phyloP scores from a whole-genome alignment of 129 eudicot genomes.

The Ambrosia trifida region DNA sequence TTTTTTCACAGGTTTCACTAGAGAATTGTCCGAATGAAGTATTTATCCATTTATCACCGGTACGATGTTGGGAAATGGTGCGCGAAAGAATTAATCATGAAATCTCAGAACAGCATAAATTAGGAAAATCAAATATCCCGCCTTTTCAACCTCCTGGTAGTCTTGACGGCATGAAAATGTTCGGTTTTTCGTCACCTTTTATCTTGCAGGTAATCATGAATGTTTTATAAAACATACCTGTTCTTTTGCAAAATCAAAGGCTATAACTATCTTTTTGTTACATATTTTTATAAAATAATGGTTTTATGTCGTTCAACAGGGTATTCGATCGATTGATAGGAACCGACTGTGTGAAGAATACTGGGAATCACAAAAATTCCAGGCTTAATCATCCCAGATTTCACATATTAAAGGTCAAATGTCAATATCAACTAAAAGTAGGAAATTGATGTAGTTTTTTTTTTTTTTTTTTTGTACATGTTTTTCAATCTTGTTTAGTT shows the following conservation, averaged over 20 bases:
- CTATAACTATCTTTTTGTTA: not conserved
- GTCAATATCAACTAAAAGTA: not conserved
- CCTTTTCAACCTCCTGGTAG: conserved; percentile 83
- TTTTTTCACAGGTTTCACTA: conserved; percentile 53
- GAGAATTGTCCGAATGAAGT: conserved; percentile 70
- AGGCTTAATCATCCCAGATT: conserved; percentile 35
- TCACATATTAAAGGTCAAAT: conserved; percentile 16
- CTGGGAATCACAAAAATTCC: conserved; percentile 62
- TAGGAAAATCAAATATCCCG: conserved; percentile 65
- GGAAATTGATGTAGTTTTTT: not conserved
- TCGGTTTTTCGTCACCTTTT: conserved; percentile 82
- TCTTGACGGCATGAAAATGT: conserved; percentile 92
- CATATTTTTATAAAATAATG: not conserved
- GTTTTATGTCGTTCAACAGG: conserved; percentile 32
- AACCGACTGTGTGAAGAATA: conserved; percentile 52
- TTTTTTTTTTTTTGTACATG: not conserved
- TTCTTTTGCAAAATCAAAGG: not conserved
- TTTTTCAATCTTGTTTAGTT: conserved; percentile 13
- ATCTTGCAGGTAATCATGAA: conserved; percentile 63
- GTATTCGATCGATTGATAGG: conserved; percentile 53
- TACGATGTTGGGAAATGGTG: conserved; percentile 92
- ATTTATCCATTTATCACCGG: conserved; percentile 63
- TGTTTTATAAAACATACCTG: not conserved
- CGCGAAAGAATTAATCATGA: conserved; percentile 81
- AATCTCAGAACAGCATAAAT: conserved; percentile 65